phyloP scores from a whole-genome alignment of 169 alveolate genomes.

The Prorocentrum cordatum region DNA sequence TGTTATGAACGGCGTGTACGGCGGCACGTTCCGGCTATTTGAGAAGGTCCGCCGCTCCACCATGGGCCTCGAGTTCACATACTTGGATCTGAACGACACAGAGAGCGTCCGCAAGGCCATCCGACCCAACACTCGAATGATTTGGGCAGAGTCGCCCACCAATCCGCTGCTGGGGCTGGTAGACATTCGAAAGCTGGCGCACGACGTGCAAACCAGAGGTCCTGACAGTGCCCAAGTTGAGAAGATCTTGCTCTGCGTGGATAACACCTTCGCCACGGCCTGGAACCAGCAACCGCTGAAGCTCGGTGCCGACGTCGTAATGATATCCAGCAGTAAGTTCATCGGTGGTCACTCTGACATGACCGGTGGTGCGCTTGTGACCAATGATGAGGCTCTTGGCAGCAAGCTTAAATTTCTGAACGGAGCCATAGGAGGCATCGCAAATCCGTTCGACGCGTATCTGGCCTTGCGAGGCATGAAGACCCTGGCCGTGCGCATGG shows the following conservation, averaged over 20 bases:
- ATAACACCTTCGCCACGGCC: constrained; percentile 83
- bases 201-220: constrained; percentile 71
- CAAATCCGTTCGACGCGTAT: constrained; percentile 75
- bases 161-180: constrained; percentile 80
- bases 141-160: constrained; percentile 84
- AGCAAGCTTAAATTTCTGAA: not conserved
- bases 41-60: constrained; percentile 65
- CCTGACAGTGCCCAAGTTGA: too few relatives aligned
- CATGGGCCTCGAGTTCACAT: constrained; percentile 73
- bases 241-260: constrained; percentile 76
- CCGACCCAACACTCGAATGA: constrained; percentile 76
- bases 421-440: constrained; percentile 40
- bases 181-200: constrained; percentile 74
- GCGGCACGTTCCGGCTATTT: constrained; percentile 81
- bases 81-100: constrained; percentile 75
- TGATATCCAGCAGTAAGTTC: constrained; percentile 80
- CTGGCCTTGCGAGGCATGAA: constrained; percentile 82
- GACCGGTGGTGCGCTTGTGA: constrained; percentile 78
- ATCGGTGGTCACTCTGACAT: constrained; percentile 88
- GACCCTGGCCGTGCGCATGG: constrained; percentile 81
- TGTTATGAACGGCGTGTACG: constrained; percentile 78
- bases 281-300: constrained; percentile 78
- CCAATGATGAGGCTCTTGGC: not conserved
- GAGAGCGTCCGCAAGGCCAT: constrained; percentile 71
- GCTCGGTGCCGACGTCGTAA: constrained; percentile 81